Conservation (phyloP, 2,329 filamentous ascomycete genomes). For the Stagonosporopsis vannaccii region DNA sequence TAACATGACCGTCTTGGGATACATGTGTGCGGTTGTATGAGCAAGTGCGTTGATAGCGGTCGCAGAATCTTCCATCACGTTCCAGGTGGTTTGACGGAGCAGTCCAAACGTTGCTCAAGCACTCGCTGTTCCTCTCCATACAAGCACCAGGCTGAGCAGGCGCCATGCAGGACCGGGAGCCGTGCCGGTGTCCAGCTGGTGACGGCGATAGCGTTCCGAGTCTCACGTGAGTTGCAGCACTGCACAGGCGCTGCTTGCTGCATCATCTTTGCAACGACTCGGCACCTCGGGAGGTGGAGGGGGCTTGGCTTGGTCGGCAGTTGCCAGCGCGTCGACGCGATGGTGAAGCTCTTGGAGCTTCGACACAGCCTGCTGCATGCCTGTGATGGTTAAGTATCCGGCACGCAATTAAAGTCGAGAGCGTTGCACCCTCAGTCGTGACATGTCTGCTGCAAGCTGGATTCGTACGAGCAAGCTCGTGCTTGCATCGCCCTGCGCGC, state of each 20-base stretch:
- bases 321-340: background rate
- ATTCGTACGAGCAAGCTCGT: background rate
- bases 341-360: background rate
- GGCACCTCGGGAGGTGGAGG: background rate
- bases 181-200: background rate
- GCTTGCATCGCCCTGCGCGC: background rate
- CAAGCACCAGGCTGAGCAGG: background rate
- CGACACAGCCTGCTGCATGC: background rate
- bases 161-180: background rate
- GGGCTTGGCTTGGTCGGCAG: background rate
- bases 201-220: background rate
- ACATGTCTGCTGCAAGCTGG: background rate
- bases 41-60: background rate
- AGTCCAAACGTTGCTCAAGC: background rate
- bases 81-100: background rate
- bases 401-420: background rate
- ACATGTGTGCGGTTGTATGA: background rate
- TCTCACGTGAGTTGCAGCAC: background rate
- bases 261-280: background rate
- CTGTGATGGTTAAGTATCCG: background rate
- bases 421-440: background rate
- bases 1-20: conserved; percentile 4
- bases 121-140: background rate
- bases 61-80: background rate
- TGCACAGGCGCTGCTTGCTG: background rate